A percentile compares a stretch with the other conserved stretches of the same genome.
Evolutionary conservation across 768 basidiomycete species (phyloP).

Genomic region (Boletus eberwhitei): DNA sequence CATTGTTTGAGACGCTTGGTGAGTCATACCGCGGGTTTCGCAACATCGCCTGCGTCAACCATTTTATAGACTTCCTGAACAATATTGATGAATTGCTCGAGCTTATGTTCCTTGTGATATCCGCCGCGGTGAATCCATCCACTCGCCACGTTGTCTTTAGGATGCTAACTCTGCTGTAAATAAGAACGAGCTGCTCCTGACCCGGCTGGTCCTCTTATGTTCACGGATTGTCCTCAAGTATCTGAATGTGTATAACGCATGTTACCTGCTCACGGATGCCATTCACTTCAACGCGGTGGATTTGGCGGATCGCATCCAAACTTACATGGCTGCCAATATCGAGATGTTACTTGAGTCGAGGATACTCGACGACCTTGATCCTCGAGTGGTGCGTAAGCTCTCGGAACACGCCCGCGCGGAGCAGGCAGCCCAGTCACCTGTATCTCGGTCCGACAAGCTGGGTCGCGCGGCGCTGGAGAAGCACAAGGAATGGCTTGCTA

Average conservation of each 20-base stretch:
- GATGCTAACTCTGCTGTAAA: neutral
- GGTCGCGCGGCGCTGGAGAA: slow-evolving; percentile 54
- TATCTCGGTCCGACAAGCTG: slow-evolving; percentile 56
- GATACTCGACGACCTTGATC: slow-evolving; percentile 73
- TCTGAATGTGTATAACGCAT: slow-evolving; percentile 71
- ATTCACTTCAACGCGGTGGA: slow-evolving; percentile 68
- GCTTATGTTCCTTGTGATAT: slow-evolving; percentile 84
- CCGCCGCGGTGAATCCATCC: slow-evolving; percentile 62
- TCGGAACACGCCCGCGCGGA: slow-evolving; percentile 50
- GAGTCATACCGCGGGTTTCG: slow-evolving; percentile 21
- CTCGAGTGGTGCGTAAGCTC: slow-evolving; percentile 64
- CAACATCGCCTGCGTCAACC: slow-evolving; percentile 1
- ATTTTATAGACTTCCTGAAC: slow-evolving; percentile 52
- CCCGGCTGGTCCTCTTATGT: slow-evolving; percentile 79
- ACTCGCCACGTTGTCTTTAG: neutral
- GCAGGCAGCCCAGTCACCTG: slow-evolving; percentile 65
- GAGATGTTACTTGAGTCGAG: slow-evolving; percentile 82
- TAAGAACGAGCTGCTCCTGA: slow-evolving; percentile 87
- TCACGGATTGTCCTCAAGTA: slow-evolving; percentile 68
- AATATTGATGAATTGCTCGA: slow-evolving; percentile 76
- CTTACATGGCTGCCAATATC: slow-evolving; percentile 78
- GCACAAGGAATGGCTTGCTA: slow-evolving; percentile 66
- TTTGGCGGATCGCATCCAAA: slow-evolving; percentile 68
- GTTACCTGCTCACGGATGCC: slow-evolving; percentile 78
- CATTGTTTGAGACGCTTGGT: slow-evolving; percentile 74